Percentiles rank a stretch among this genome's conserved stretches.
phyloP scores from a whole-genome alignment of 2,329 filamentous ascomycete genomes.

The Sporothrix mexicana region DNA sequence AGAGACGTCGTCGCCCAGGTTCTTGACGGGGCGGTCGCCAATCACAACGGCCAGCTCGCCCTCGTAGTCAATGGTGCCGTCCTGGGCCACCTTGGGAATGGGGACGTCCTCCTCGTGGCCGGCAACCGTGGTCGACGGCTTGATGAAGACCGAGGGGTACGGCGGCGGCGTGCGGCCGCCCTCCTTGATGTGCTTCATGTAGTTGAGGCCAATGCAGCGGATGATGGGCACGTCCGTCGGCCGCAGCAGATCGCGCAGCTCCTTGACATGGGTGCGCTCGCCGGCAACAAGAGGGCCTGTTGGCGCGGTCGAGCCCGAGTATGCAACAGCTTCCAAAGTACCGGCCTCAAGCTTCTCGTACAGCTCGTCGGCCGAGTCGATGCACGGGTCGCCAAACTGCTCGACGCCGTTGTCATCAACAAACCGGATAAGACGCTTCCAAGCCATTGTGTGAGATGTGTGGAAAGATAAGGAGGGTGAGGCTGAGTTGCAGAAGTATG shows the following conservation, averaged over 20 bases:
- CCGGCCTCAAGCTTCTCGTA: not conserved
- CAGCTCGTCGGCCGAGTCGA: constrained; percentile 13
- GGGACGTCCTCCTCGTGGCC: constrained; percentile 48
- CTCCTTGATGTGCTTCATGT: constrained; percentile 45
- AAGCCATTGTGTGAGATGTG: not conserved
- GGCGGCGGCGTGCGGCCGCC: constrained; percentile 58
- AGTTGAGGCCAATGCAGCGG: constrained; percentile 24
- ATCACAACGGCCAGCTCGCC: constrained; percentile 60
- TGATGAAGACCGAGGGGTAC: constrained; percentile 58
- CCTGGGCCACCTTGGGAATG: constrained; percentile 55
- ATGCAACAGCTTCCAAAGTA: not conserved
- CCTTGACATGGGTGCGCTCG: constrained; percentile 23
- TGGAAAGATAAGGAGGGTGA: not conserved
- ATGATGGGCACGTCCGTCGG: constrained; percentile 4
- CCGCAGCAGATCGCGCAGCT: not conserved
- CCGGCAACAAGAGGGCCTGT: not conserved
- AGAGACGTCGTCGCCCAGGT: constrained; percentile 58
- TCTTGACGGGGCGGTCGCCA: constrained; percentile 43
- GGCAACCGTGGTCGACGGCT: constrained; percentile 52
- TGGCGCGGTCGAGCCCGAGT: not conserved
- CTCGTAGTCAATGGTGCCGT: constrained; percentile 52
- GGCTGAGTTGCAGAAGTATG: no score
- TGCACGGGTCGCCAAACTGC: constrained; percentile 5
- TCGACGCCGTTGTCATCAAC: constrained; percentile 9
- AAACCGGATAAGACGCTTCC: constrained; percentile 29